A percentile compares a stretch with the other conserved stretches of the same genome.
phyloP scores from a whole-genome alignment of 2,329 filamentous ascomycete genomes.

The Macroventuria anomochaeta region DNA sequence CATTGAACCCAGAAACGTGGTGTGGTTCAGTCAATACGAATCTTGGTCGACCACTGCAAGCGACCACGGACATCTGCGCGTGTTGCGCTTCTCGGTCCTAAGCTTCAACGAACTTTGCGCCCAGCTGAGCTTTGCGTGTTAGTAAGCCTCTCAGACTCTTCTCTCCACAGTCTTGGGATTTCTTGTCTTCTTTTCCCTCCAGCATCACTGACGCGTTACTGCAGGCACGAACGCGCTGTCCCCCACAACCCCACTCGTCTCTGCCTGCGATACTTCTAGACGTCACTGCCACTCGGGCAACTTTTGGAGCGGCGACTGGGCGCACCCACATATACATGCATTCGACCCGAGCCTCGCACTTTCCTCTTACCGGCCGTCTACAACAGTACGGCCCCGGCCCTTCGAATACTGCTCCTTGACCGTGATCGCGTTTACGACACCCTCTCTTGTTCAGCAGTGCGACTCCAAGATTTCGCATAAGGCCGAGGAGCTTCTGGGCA shows the following conservation, averaged over 20 bases:
- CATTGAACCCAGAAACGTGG: slow-evolving; percentile 22
- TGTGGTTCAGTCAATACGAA: slow-evolving; percentile 5
- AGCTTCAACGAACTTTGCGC: slow-evolving; percentile 26
- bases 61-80: slow-evolving; percentile 11
- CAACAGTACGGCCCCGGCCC: slow-evolving; percentile 23
- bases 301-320: slow-evolving; percentile 57
- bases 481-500: slow-evolving; percentile 19
- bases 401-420: slow-evolving; percentile 9
- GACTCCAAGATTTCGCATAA: slow-evolving; percentile 20
- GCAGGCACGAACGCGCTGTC: slow-evolving; percentile 7
- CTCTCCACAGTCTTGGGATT: slow-evolving; percentile 18
- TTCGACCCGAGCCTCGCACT: slow-evolving; percentile 32
- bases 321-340: slow-evolving; percentile 57
- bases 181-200: slow-evolving; percentile 9
- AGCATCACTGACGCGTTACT: slow-evolving; percentile 19
- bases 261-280: slow-evolving; percentile 13
- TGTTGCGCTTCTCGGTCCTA: slow-evolving; percentile 22
- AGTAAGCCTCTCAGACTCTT: slow-evolving; percentile 21
- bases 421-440: background rate
- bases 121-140: slow-evolving; percentile 20
- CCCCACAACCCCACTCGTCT: slow-evolving; percentile 15
- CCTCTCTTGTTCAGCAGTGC: background rate
- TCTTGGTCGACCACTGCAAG: slow-evolving; percentile 6
- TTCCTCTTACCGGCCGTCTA: slow-evolving; percentile 29
- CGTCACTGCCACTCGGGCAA: slow-evolving; percentile 30